phyloP scores from a whole-genome alignment of 345 rosid genomes.

The Pistacia atlantica region DNA sequence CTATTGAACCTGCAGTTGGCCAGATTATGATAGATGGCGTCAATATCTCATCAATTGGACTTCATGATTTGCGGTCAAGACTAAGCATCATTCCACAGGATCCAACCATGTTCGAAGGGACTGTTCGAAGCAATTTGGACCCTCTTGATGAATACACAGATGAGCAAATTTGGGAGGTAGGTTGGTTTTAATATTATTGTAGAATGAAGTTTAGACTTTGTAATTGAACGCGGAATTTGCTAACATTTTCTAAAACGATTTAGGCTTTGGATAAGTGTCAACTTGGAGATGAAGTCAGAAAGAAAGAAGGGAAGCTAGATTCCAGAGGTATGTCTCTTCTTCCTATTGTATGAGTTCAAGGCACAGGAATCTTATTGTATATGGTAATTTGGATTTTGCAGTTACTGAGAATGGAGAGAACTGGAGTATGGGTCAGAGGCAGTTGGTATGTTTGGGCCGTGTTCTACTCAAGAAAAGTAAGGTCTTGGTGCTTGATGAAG shows the following conservation, averaged over 20 bases:
- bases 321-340: constrained; percentile 39
- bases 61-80: constrained; percentile 9
- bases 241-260: not conserved
- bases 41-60: constrained; percentile 1
- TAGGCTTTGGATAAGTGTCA: constrained; percentile 68
- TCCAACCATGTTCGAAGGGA: constrained; percentile 12
- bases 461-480: constrained; percentile 28
- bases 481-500: constrained; percentile 26
- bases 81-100: constrained; percentile 11
- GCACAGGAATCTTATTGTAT: not conserved
- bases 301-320: constrained; percentile 55
- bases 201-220: not conserved
- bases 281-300: constrained; percentile 57
- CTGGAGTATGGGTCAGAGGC: constrained; percentile 24
- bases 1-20: constrained; percentile 3
- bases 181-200: not conserved
- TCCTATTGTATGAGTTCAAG: not conserved
- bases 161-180: constrained; percentile 9
- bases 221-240: not conserved
- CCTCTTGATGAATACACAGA: constrained; percentile 8
- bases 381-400: not conserved
- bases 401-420: constrained; percentile 19
- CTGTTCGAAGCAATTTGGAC: constrained; percentile 2
- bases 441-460: constrained; percentile 15
- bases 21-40: not conserved